phyloP scores from a whole-genome alignment of 1,284 basidiomycete genomes.

The Boletellus sp. region DNA sequence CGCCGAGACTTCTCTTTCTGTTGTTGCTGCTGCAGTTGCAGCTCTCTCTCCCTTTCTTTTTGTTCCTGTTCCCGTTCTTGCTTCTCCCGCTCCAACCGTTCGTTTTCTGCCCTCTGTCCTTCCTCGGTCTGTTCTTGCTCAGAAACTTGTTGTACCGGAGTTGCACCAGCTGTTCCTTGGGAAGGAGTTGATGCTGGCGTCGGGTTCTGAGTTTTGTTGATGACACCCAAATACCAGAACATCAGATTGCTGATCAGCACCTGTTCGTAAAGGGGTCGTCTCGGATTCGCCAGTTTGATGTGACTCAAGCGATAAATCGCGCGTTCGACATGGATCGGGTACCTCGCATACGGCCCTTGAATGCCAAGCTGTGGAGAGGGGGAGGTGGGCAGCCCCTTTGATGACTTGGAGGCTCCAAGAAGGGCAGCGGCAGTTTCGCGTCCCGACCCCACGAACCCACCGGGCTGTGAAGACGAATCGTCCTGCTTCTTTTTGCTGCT shows the following conservation, averaged over 20 bases:
- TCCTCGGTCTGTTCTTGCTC: conserved; percentile 41
- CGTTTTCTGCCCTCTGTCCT: conserved; percentile 44
- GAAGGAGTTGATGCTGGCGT: conserved; percentile 32
- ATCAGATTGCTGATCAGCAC: conserved; percentile 98
- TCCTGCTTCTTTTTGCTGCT: conserved; percentile 81
- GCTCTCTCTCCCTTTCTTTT: conserved; percentile 37
- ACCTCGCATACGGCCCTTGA: conserved; percentile 72
- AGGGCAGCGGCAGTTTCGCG: conserved; percentile 81
- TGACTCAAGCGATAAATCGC: conserved; percentile 97
- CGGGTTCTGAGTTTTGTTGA: conserved; percentile 77
- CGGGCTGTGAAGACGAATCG: conserved; percentile 47
- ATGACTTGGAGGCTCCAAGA: conserved; percentile 77
- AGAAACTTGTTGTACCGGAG: conserved; percentile 15
- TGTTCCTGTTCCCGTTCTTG: conserved; percentile 44
- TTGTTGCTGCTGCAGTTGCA: conserved; percentile 43
- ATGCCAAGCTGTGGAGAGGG: conserved; percentile 57
- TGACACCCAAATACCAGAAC: conserved; percentile 99
- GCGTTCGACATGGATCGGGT: conserved; percentile 97
- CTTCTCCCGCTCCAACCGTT: conserved; percentile 43
- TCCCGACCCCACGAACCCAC: conserved; percentile 55
- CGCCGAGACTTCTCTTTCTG: conserved; percentile 54
- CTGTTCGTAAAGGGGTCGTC: conserved; percentile 95
- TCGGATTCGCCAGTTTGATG: conserved; percentile 97
- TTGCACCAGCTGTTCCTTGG: conserved; percentile 14
- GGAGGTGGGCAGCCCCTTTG: conserved; percentile 59